Evolutionary conservation across 164 flowering plant species (phyloP).

Genomic region (Stephania japonica): DNA sequence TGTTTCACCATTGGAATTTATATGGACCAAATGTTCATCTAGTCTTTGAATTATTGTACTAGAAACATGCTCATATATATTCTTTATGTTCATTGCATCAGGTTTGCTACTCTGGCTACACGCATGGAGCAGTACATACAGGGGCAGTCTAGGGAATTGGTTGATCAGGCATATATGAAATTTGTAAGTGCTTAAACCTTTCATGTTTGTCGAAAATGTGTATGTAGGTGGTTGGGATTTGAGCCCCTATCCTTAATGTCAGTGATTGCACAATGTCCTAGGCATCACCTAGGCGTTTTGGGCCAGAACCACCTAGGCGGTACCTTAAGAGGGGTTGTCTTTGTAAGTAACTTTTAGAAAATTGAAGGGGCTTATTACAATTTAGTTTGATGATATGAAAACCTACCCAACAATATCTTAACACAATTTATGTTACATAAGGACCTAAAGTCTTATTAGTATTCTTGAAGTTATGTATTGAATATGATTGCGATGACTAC

Average conservation of each 20-base stretch:
- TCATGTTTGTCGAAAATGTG: neutral
- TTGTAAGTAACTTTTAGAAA: too few relatives aligned
- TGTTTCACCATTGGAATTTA: too few relatives aligned
- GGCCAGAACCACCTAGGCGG: neutral
- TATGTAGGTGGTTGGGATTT: neutral
- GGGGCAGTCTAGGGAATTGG: slow-evolving; percentile 98
- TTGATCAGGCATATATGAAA: slow-evolving; percentile 95
- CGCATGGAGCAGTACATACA: slow-evolving; percentile 99
- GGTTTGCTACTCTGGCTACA: slow-evolving; percentile 53
- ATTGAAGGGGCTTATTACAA: too few relatives aligned
- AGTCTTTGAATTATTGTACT: neutral
- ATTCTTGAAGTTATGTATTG: too few relatives aligned
- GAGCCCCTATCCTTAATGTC: neutral
- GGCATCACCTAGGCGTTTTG: neutral
- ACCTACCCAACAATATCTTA: too few relatives aligned
- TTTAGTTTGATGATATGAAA: too few relatives aligned
- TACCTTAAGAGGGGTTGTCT: too few relatives aligned
- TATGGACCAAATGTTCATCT: too few relatives aligned
- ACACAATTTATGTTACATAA: too few relatives aligned
- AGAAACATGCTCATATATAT: neutral
- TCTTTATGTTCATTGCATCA: neutral
- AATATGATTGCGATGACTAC: too few relatives aligned
- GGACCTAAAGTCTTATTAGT: too few relatives aligned
- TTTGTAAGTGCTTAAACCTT: slow-evolving; percentile 50
- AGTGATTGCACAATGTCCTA: neutral